These are phyloP conservation scores for Poteriospumella lacustris DNA, from an alignment of 108 stramenopile species.

Conservation along the genomic window DNA sequence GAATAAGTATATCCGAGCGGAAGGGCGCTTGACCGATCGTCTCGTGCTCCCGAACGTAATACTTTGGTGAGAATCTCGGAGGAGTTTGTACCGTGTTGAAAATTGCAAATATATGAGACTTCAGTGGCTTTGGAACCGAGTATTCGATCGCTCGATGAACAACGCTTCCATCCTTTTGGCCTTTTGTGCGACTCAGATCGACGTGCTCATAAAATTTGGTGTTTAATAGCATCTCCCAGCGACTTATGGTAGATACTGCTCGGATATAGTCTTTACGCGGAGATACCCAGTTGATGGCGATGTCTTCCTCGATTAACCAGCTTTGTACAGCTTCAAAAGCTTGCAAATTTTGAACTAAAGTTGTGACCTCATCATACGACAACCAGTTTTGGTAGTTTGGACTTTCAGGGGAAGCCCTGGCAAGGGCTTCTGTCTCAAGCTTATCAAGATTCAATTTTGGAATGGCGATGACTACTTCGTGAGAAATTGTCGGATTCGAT, in stretches of 20 bases:
- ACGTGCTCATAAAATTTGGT: neutral
- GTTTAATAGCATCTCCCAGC: neutral
- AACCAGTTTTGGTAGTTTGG: constrained; percentile 3
- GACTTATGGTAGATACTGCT: neutral
- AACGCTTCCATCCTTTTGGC: neutral
- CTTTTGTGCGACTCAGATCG: no score
- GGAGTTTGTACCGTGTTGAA: constrained; percentile 13
- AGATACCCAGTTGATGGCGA: neutral
- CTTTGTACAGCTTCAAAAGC: neutral
- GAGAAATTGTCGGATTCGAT: neutral
- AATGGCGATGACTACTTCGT: neutral
- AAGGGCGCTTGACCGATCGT: no score
- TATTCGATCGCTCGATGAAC: neutral
- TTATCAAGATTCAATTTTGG: neutral
- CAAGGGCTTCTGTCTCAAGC: neutral
- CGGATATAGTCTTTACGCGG: neutral
- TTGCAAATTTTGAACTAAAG: no score
- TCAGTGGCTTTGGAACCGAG: neutral
- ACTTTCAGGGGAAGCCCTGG: neutral
- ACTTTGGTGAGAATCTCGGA: no score
- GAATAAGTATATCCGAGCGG: no score
- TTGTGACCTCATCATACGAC: neutral
- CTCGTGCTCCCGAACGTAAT: no score
- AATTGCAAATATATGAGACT: neutral
- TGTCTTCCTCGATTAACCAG: neutral